Evolutionary conservation across 2,329 filamentous ascomycete genomes (phyloP).

Genomic region (Didymella keratinophila): DNA sequence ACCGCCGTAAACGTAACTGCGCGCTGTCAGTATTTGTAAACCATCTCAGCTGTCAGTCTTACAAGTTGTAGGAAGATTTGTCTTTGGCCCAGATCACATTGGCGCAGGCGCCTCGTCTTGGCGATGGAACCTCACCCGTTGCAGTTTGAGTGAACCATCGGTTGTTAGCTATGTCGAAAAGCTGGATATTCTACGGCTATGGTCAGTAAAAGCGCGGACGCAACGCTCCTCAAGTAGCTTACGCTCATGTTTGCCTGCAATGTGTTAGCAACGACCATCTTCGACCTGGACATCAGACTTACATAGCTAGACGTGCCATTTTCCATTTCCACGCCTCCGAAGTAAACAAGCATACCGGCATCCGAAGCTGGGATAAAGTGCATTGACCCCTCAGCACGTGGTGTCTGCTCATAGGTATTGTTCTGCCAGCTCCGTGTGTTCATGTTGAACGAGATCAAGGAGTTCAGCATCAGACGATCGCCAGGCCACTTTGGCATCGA

Average conservation of each 20-base stretch:
- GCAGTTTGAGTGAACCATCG: conserved; percentile 67
- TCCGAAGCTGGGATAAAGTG: conserved; percentile 66
- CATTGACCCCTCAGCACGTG: conserved; percentile 65
- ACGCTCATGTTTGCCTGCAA: conserved; percentile 32
- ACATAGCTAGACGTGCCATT: conserved; percentile 16
- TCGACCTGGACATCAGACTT: not conserved
- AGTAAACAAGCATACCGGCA: conserved; percentile 65
- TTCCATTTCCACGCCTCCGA: conserved; percentile 60
- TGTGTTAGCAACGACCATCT: conserved; percentile 5
- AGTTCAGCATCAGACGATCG: conserved; percentile 15
- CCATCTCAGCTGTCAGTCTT: conserved; percentile 31
- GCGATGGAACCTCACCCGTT: conserved; percentile 60
- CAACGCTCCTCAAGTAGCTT: not conserved
- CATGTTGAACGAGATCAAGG: conserved; percentile 51
- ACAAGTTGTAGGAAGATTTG: conserved; percentile 70
- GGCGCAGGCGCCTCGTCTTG: conserved; percentile 65
- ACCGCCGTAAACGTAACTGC: conserved; percentile 67
- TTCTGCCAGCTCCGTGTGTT: conserved; percentile 60
- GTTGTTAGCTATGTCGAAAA: conserved; percentile 66
- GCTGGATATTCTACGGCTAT: conserved; percentile 49
- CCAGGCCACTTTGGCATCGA: conserved; percentile 48
- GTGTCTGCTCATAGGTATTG: conserved; percentile 57
- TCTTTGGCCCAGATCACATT: conserved; percentile 66
- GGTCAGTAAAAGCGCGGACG: not conserved
- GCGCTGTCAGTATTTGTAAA: conserved; percentile 1